Evolutionary conservation across 176 grass and related monocot genomes (phyloP).

Genomic region (Bolboschoenus planiculmis): DNA sequence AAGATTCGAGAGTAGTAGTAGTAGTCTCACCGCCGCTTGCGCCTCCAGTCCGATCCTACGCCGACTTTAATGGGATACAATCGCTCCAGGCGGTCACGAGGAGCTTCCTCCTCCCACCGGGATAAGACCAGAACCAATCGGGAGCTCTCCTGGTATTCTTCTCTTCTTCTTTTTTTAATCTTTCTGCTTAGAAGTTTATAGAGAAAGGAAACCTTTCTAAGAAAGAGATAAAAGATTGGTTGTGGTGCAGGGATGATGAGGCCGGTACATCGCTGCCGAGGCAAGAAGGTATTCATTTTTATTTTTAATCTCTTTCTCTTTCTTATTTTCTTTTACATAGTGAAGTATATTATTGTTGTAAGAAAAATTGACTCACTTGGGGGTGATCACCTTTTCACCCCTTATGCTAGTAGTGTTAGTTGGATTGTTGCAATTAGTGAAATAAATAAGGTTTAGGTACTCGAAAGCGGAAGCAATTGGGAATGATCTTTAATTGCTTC

Average conservation of each 20-base stretch:
- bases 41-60: not conserved
- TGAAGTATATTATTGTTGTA: not conserved
- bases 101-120: conserved; percentile 23
- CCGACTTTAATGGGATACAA: conserved; percentile 60
- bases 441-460: not conserved
- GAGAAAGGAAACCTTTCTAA: not conserved
- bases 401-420: not conserved
- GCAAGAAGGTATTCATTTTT: conserved; percentile 55
- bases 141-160: conserved; percentile 39
- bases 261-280: conserved; percentile 57
- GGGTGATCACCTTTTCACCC: not conserved
- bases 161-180: not conserved
- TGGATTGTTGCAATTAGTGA: not conserved
- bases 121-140: conserved; percentile 27
- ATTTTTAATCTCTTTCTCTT: conserved; percentile 2
- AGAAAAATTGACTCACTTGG: not conserved
- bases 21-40: not conserved
- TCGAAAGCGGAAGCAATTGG: not conserved
- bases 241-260: conserved; percentile 41
- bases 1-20: too few species aligned
- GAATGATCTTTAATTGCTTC: not conserved
- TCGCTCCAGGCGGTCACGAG: conserved; percentile 47
- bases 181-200: not conserved
- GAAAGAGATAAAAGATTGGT: not conserved
- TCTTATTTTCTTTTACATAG: too few species aligned